These are phyloP conservation scores for Athelia psychrophila DNA, from an alignment of 1,284 basidiomycete genomes.

Conservation along the genomic window DNA sequence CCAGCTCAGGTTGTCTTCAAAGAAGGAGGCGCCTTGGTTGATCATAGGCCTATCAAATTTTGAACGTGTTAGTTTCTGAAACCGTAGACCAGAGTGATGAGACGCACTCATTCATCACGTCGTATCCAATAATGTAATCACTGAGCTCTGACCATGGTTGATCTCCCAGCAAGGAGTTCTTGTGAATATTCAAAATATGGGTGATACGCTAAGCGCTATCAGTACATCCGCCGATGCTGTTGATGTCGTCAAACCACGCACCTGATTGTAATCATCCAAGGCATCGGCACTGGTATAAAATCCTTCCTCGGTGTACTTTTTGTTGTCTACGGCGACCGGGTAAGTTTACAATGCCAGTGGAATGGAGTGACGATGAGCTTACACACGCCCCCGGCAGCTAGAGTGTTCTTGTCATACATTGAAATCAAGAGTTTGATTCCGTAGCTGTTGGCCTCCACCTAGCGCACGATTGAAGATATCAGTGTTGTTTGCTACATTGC, in stretches of 20 bases:
- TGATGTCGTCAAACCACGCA: too few species aligned
- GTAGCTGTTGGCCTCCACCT: not conserved
- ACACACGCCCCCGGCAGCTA: constrained; percentile 7
- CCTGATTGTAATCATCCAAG: too few species aligned
- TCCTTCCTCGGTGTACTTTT: constrained; percentile 10
- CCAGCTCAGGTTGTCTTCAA: constrained; percentile 16
- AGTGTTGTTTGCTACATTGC: not conserved
- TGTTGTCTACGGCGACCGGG: constrained; percentile 14
- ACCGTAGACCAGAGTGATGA: too few species aligned
- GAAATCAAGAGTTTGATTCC: constrained; percentile 20
- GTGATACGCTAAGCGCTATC: constrained; percentile 26
- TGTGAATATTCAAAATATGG: constrained; percentile 33
- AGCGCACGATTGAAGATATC: constrained; percentile 5
- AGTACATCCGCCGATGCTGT: constrained; percentile 16
- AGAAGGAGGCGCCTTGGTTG: constrained; percentile 20
- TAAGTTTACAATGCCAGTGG: constrained; percentile 7
- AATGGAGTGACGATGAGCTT: not conserved
- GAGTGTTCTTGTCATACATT: constrained; percentile 1
- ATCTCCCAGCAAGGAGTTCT: constrained; percentile 33
- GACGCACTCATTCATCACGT: constrained; percentile 39
- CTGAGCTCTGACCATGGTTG: constrained; percentile 40
- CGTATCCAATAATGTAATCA: constrained; percentile 42
- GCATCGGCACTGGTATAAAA: constrained; percentile 18
- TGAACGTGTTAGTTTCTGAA: too few species aligned
- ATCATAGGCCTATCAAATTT: constrained; percentile 18